These are phyloP conservation scores for Coniferiporia weirii DNA, from an alignment of 1,284 basidiomycete genomes.

Conservation along the genomic window DNA sequence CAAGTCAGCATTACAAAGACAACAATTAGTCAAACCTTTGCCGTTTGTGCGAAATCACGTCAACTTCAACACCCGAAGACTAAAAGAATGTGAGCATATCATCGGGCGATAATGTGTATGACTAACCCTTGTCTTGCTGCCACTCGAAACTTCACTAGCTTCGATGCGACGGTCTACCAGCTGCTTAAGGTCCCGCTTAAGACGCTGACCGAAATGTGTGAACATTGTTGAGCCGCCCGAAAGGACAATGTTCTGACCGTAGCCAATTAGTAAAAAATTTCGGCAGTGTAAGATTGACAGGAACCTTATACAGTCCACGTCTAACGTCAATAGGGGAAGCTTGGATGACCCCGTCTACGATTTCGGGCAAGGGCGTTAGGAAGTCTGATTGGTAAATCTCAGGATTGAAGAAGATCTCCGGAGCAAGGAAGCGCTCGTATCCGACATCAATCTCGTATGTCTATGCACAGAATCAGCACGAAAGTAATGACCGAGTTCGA, in stretches of 20 bases:
- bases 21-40: slow-evolving; percentile 59
- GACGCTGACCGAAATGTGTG: slow-evolving; percentile 92
- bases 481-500: not conserved
- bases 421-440: slow-evolving; percentile 98
- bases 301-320: slow-evolving; percentile 88
- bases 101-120: slow-evolving; percentile 37
- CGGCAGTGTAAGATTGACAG: not conserved
- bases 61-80: slow-evolving; percentile 93
- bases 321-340: slow-evolving; percentile 94
- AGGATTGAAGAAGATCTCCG: slow-evolving; percentile 99
- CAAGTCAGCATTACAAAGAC: not conserved
- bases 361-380: slow-evolving; percentile 92
- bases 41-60: slow-evolving; percentile 97
- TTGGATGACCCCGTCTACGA: slow-evolving; percentile 96
- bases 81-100: slow-evolving; percentile 28
- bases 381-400: slow-evolving; percentile 99
- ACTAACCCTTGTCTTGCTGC: slow-evolving; percentile 55
- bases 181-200: slow-evolving; percentile 93
- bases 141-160: slow-evolving; percentile 70
- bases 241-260: slow-evolving; percentile 79
- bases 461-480: slow-evolving; percentile 33
- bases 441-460: slow-evolving; percentile 93
- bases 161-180: slow-evolving; percentile 90
- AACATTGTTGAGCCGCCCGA: slow-evolving; percentile 98
- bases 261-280: not conserved